These are phyloP conservation scores for Phytophthora pisi DNA, from an alignment of 352 stramenopile genomes.

Conservation along the genomic window DNA sequence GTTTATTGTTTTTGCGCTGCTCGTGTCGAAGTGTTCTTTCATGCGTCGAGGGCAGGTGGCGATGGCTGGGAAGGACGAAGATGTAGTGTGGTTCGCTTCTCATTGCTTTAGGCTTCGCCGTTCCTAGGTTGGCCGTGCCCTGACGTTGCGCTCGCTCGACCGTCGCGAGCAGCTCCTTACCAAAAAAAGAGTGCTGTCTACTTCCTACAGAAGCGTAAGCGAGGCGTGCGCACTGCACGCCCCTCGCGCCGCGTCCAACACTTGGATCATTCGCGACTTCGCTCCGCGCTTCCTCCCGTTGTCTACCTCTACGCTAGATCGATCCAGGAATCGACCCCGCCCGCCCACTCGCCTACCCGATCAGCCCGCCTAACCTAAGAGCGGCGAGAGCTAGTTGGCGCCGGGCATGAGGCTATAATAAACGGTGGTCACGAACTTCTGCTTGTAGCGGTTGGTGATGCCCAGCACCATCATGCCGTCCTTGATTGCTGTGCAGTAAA, in stretches of 20 bases:
- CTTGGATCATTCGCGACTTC: slow-evolving; percentile 46
- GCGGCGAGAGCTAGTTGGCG: slow-evolving; percentile 55
- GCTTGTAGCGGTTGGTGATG: slow-evolving; percentile 97
- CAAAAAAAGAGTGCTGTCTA: slow-evolving; percentile 36
- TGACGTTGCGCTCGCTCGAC: slow-evolving; percentile 14
- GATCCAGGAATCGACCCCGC: neutral
- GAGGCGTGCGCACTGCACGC: slow-evolving; percentile 38
- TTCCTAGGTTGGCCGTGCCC: slow-evolving; percentile 40
- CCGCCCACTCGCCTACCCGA: neutral
- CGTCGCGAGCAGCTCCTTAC: slow-evolving; percentile 33
- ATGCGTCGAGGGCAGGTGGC: slow-evolving; percentile 20
- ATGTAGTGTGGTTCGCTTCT: slow-evolving; percentile 28
- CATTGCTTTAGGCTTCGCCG: slow-evolving; percentile 44
- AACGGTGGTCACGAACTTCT: slow-evolving; percentile 98
- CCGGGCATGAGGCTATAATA: slow-evolving; percentile 96
- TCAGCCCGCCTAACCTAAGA: slow-evolving; percentile 8
- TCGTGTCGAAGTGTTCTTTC: slow-evolving; percentile 18
- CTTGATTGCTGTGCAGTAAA: slow-evolving; percentile 99
- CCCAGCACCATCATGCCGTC: slow-evolving; percentile 99
- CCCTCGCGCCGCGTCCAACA: slow-evolving; percentile 38
- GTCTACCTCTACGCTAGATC: slow-evolving; percentile 29
- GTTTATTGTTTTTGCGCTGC: slow-evolving; percentile 42
- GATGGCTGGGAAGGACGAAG: slow-evolving; percentile 27
- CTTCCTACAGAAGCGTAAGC: slow-evolving; percentile 37
- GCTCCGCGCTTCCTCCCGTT: slow-evolving; percentile 29